Evolutionary conservation across 1,284 basidiomycete species (phyloP).

Genomic region (Sporisorium scitamineum): DNA sequence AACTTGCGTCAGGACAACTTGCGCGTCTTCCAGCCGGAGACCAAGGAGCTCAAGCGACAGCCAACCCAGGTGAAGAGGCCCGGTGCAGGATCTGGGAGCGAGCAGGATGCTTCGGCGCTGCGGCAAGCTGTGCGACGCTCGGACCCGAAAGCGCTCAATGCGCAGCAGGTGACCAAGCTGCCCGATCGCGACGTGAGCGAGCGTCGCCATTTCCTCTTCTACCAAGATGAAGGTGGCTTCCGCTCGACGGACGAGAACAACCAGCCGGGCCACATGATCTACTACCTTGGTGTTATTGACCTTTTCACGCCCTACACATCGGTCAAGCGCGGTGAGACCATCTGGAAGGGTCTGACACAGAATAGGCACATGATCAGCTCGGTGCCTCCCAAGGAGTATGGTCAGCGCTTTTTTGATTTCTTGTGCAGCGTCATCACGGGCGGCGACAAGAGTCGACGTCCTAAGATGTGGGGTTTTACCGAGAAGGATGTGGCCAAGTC

Average conservation of each 20-base stretch:
- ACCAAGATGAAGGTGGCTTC: slow-evolving; percentile 95
- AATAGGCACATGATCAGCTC: slow-evolving; percentile 59
- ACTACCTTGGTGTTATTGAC: slow-evolving; percentile 76
- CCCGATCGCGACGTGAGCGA: slow-evolving; percentile 78
- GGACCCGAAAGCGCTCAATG: slow-evolving; percentile 80
- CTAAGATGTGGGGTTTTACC: slow-evolving; percentile 52
- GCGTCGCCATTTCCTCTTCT: slow-evolving; percentile 88
- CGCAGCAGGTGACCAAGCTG: slow-evolving; percentile 75
- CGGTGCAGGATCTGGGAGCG: slow-evolving; percentile 31
- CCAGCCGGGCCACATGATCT: slow-evolving; percentile 80
- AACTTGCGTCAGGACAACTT: slow-evolving; percentile 89
- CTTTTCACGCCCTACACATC: slow-evolving; percentile 81
- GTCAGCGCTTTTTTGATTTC: slow-evolving; percentile 63
- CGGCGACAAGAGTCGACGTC: slow-evolving; percentile 51
- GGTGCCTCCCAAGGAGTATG: slow-evolving; percentile 65
- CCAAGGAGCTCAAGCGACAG: slow-evolving; percentile 57
- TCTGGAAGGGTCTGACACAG: slow-evolving; percentile 86
- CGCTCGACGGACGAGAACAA: slow-evolving; percentile 89
- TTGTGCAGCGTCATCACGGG: slow-evolving; percentile 52
- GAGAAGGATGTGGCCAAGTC: slow-evolving; percentile 18
- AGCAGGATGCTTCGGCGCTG: slow-evolving; percentile 75
- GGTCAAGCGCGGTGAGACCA: slow-evolving; percentile 85
- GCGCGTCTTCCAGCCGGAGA: slow-evolving; percentile 84
- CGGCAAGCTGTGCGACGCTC: slow-evolving; percentile 79
- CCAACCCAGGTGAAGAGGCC: slow-evolving; percentile 45